These are phyloP conservation scores for Phytophthora palmivora DNA, from an alignment of 352 stramenopile species.

Conservation along the genomic window DNA sequence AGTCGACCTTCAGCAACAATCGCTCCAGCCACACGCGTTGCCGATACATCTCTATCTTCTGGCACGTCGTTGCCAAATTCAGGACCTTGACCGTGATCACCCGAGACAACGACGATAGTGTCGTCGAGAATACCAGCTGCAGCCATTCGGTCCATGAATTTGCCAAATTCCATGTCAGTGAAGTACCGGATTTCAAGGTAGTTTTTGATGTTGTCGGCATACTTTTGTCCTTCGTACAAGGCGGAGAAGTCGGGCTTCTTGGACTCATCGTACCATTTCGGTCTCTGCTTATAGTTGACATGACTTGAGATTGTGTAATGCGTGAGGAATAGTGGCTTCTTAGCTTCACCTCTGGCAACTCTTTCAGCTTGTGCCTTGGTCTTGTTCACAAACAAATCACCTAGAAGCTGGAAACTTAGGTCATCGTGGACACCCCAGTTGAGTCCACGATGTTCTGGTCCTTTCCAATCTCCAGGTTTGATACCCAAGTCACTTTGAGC, in stretches of 20 bases:
- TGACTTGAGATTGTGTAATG: constrained; percentile 75
- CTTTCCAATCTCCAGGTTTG: constrained; percentile 40
- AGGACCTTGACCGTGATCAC: constrained; percentile 56
- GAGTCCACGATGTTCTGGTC: constrained; percentile 16
- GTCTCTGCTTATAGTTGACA: constrained; percentile 39
- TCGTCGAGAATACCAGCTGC: constrained; percentile 52
- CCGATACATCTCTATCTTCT: constrained; percentile 43
- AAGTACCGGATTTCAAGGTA: constrained; percentile 67
- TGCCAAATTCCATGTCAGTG: constrained; percentile 52
- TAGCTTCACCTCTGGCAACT: constrained; percentile 25
- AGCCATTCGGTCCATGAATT: constrained; percentile 62
- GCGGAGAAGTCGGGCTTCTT: constrained; percentile 53
- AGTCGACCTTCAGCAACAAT: constrained; percentile 47
- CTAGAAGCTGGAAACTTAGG: constrained; percentile 54
- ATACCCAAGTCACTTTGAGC: constrained; percentile 48
- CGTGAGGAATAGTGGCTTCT: constrained; percentile 59
- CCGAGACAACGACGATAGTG: constrained; percentile 61
- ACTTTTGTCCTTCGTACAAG: constrained; percentile 37
- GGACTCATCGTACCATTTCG: constrained; percentile 44
- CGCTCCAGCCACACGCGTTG: constrained; percentile 40
- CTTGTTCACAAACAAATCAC: constrained; percentile 56
- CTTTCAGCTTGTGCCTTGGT: constrained; percentile 40
- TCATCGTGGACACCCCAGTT: constrained; percentile 68
- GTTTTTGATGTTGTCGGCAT: constrained; percentile 36
- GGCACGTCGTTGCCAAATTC: constrained; percentile 39